A percentile compares a stretch with the other conserved stretches of the same genome.
These are phyloP conservation scores for Nannochloropsis salina DNA, from an alignment of 108 stramenopile genomes.

Conservation along the genomic window DNA sequence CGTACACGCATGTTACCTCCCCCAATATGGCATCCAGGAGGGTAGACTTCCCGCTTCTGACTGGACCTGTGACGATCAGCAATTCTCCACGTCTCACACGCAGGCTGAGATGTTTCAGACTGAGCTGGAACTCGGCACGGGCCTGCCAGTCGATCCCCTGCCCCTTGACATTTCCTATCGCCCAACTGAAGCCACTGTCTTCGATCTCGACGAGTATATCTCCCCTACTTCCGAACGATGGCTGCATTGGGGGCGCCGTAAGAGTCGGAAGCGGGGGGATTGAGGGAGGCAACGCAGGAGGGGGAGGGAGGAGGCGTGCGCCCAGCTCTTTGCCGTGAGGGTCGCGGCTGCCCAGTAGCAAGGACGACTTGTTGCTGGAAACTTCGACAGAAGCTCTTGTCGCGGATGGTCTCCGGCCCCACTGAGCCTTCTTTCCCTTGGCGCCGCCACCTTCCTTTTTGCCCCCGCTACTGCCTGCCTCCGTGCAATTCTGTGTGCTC, in stretches of 20 bases:
- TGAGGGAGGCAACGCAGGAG: too few relatives aligned
- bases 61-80: conserved; percentile 1
- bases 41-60: conserved; percentile 37
- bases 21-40: conserved; percentile 40
- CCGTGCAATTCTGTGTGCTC: too few relatives aligned
- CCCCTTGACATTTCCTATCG: not conserved
- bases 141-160: not conserved
- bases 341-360: not conserved
- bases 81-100: not conserved
- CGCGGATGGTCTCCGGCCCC: too few relatives aligned
- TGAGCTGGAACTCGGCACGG: not conserved
- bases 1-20: conserved; percentile 46
- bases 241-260: too few relatives aligned
- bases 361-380: not conserved
- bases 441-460: not conserved
- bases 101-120: not conserved
- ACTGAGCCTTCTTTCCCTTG: too few relatives aligned
- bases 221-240: not conserved
- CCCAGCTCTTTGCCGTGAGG: not conserved
- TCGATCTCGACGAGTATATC: not conserved
- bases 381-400: too few relatives aligned
- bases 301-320: not conserved
- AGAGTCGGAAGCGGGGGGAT: too few relatives aligned
- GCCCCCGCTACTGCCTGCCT: not conserved
- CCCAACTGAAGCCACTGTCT: not conserved